phyloP scores from a whole-genome alignment of 2,329 filamentous ascomycete genomes.

The Ceratocystis huliohia region DNA sequence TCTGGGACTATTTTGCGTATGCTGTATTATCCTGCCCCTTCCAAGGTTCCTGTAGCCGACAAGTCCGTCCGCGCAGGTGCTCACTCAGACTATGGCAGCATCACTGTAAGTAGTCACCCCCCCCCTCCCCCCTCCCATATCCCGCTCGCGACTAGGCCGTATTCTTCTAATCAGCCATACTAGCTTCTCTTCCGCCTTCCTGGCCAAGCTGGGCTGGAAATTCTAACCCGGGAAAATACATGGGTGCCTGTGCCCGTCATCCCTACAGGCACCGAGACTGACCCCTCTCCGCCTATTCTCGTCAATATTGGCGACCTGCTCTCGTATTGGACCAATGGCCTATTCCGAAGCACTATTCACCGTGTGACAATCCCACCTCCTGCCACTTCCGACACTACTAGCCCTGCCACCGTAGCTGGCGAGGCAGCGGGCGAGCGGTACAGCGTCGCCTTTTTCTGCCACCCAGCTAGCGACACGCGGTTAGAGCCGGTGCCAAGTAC shows the following conservation, averaged over 20 bases:
- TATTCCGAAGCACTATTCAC: conserved; percentile 80
- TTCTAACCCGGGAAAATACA: conserved; percentile 45
- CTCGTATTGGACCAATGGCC: conserved; percentile 80
- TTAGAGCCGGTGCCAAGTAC: conserved; percentile 49
- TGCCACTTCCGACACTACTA: not conserved
- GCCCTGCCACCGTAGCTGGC: conserved; percentile 4
- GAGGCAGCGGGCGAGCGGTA: conserved; percentile 41
- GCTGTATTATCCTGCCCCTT: conserved; percentile 55
- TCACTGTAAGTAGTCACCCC: conserved; percentile 32
- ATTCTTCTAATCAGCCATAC: not conserved
- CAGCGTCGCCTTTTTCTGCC: conserved; percentile 57
- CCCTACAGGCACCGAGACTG: conserved; percentile 46
- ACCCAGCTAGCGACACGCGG: conserved; percentile 42
- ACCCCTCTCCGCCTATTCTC: conserved; percentile 60
- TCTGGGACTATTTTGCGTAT: conserved; percentile 53
- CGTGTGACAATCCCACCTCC: conserved; percentile 57
- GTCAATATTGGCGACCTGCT: conserved; percentile 60
- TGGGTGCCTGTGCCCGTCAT: conserved; percentile 56
- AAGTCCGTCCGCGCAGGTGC: conserved; percentile 66
- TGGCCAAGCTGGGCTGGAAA: conserved; percentile 76
- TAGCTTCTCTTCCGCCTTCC: conserved; percentile 71
- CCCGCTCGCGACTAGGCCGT: not conserved
- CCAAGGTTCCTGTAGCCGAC: conserved; percentile 24
- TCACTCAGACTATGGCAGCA: conserved; percentile 72
- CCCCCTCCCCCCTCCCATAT: not conserved